Evolutionary conservation across 2,329 filamentous ascomycete genomes (phyloP), one percentile per base, ranked within the genome.

Genomic region (Penicillium decumbens): DNA sequence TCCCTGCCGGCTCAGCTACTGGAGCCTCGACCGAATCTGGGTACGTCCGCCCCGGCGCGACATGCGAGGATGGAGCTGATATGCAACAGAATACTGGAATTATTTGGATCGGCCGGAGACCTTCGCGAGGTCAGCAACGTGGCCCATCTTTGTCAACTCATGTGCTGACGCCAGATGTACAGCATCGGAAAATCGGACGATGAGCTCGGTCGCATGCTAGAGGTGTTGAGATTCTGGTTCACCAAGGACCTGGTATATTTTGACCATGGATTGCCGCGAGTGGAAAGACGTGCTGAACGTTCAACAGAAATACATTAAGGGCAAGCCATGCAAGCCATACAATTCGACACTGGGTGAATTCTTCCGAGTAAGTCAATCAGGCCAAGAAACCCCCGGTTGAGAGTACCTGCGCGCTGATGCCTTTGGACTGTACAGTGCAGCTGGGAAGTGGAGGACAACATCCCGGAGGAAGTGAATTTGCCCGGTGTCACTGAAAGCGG

Each of bases 321-420:
- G 92, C 52, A 95, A 91, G 76, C 93, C 93, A 38, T 97, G 92
- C 83, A 98, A 98, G 73, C 93, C 93, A 9, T 98, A 98, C 76
- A 98, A 98, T 73, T 96, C 91, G 41, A 91, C 90, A 30, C 75
- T 98, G 43, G 93, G 93, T 57, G 93, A 98, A 75, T 98, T 98
- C 75, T 98, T 98, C 75, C 82, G 90, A 74, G 88, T 91, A 76
- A 64, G 83, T 59, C 23, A n/a, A 27, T 23, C 7, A 8, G 32
- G 39, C 15, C 18, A 10, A 37, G 20, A 28, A 35, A 3, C 25
- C 25, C 29, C 8, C 18, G 15, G 6, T 10, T 30, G 13, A 6
- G n/a, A 20, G 6, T 47, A 23, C 4, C 24, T 18, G 28, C 33
- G 33, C 45, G 25, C 38, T 42, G 24, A 49, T 25, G 6, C 27